These are phyloP conservation scores for Massarina eburnea DNA, from an alignment of 2,329 filamentous ascomycete genomes.

Conservation along the genomic window DNA sequence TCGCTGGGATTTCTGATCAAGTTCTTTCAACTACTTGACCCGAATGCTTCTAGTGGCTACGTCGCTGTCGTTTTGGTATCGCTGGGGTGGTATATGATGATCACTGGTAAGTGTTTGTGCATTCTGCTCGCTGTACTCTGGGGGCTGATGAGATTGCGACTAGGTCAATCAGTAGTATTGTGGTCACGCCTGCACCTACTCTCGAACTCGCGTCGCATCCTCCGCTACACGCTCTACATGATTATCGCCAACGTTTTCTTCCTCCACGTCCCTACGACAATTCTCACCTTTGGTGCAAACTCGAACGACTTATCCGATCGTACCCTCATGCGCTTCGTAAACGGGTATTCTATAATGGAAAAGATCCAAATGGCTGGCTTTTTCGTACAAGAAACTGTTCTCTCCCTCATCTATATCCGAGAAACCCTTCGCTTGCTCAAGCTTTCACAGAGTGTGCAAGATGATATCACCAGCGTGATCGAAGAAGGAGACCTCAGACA, in stretches of 20 bases:
- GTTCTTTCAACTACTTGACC: conserved; percentile 36
- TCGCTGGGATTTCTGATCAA: conserved; percentile 52
- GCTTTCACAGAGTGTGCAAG: conserved; percentile 26
- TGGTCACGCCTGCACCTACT: conserved; percentile 66
- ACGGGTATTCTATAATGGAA: conserved; percentile 47
- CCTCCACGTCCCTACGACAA: conserved; percentile 56
- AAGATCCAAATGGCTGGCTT: conserved; percentile 50
- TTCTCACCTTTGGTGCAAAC: conserved; percentile 59
- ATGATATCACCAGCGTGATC: conserved; percentile 35
- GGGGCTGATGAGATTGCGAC: conserved; percentile 6
- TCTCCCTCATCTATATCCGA: conserved; percentile 54
- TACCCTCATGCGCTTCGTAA: conserved; percentile 30
- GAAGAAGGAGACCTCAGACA: conserved; percentile 7
- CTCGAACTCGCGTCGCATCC: conserved; percentile 51
- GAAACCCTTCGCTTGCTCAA: conserved; percentile 53
- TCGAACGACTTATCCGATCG: conserved; percentile 25
- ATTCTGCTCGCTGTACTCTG: conserved; percentile 1
- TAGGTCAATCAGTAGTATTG: conserved; percentile 61
- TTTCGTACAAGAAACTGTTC: conserved; percentile 44
- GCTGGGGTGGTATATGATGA: conserved; percentile 62
- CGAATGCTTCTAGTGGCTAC: conserved; percentile 26
- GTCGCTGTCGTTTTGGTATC: conserved; percentile 49
- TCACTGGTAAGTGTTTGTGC: conserved; percentile 45
- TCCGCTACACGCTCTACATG: conserved; percentile 57
- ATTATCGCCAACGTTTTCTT: conserved; percentile 59